Conservation (phyloP, 768 basidiomycete species). For the Filobasidium wieringae region DNA sequence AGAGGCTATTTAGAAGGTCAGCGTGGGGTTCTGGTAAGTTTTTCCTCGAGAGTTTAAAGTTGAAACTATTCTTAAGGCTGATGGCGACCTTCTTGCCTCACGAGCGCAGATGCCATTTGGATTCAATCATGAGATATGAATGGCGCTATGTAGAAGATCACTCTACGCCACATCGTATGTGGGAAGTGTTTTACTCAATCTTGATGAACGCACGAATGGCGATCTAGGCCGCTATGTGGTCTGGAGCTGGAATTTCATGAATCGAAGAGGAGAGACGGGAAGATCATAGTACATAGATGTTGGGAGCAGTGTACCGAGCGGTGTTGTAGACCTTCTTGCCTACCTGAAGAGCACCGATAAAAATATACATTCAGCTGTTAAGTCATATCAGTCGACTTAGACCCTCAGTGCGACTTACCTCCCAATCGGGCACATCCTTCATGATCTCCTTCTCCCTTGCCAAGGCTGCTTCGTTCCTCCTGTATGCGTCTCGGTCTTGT, state of each 20-base stretch:
- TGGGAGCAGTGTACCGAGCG: constrained; percentile 54
- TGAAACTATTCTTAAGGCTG: no score
- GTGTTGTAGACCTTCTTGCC: constrained; percentile 81
- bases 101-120: background rate
- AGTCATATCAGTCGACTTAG: background rate
- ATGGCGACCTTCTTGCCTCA: no score
- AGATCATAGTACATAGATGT: constrained; percentile 50
- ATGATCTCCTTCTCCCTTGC: constrained; percentile 79
- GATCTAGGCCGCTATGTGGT: no score
- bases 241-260: no score
- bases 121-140: background rate
- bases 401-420: constrained; percentile 51
- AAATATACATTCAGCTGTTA: background rate
- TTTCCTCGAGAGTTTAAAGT: no score
- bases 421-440: constrained; percentile 87
- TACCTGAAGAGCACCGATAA: constrained; percentile 46
- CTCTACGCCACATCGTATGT: no score
- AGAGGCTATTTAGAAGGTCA: background rate
- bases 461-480: constrained; percentile 63
- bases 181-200: no score
- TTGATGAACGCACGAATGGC: no score
- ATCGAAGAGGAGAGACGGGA: no score
- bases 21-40: background rate
- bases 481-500: constrained; percentile 77
- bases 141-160: no score